Evolutionary conservation across 352 stramenopile species (phyloP).

Genomic region (Phytophthora megakarya): DNA sequence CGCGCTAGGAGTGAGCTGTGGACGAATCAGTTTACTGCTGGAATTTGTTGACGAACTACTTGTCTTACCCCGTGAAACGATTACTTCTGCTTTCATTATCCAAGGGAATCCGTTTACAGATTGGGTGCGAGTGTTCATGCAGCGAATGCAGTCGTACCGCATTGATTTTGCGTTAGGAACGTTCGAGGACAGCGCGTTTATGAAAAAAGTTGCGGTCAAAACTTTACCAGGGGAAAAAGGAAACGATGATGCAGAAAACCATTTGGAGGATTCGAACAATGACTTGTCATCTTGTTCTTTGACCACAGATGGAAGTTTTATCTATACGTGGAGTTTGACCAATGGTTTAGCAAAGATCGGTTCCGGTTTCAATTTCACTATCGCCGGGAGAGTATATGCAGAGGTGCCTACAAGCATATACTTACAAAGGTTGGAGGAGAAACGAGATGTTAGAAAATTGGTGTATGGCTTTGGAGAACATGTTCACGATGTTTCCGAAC

Average conservation of each 20-base stretch:
- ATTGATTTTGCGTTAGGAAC: conserved; percentile 60
- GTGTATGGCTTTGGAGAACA: conserved; percentile 48
- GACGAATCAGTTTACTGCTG: conserved; percentile 52
- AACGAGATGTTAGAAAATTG: conserved; percentile 22
- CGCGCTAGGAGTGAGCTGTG: conserved; percentile 61
- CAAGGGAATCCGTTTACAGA: conserved; percentile 38
- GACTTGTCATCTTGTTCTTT: conserved; percentile 35
- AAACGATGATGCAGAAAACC: conserved; percentile 10
- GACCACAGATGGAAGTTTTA: conserved; percentile 66
- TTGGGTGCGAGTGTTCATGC: conserved; percentile 49
- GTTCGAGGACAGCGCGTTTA: conserved; percentile 43
- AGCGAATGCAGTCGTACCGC: conserved; percentile 55
- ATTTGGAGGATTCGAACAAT: background rate
- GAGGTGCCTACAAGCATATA: conserved; percentile 37
- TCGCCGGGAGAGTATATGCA: conserved; percentile 71
- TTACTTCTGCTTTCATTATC: conserved; percentile 5
- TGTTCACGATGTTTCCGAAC: conserved; percentile 40
- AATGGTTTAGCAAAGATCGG: conserved; percentile 67
- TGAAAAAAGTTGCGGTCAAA: conserved; percentile 61
- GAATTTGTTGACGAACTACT: conserved; percentile 52
- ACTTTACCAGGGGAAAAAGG: conserved; percentile 29
- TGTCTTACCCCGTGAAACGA: conserved; percentile 4
- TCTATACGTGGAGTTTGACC: conserved; percentile 59
- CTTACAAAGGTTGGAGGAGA: conserved; percentile 27
- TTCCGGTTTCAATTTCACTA: conserved; percentile 72